These are phyloP conservation scores for Nakaseomyces bracarensis DNA, from an alignment of 1,139 yeast species.

Conservation along the genomic window DNA sequence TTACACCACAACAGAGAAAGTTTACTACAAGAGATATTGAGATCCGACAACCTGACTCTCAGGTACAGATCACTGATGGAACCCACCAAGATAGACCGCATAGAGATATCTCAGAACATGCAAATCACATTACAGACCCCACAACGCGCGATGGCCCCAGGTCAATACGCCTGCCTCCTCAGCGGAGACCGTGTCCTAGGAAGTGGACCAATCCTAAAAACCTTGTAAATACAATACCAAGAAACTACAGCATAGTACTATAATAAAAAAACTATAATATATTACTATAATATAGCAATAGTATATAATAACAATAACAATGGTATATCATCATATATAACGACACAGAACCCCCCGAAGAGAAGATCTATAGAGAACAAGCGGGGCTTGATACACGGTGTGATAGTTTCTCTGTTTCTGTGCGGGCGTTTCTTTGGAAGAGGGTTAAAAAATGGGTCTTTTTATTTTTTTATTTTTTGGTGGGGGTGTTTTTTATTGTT, in stretches of 20 bases:
- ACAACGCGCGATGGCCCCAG: conserved; percentile 79
- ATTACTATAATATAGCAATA: no score
- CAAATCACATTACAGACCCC: conserved; percentile 2
- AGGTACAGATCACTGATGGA: conserved; percentile 6
- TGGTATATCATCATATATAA: no score
- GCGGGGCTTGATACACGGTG: no score
- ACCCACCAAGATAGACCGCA: not conserved
- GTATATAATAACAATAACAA: no score
- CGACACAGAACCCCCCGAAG: no score
- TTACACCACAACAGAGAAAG: not conserved
- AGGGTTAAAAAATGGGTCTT: no score
- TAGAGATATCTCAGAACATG: conserved; percentile 23
- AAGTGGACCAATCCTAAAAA: conserved; percentile 47
- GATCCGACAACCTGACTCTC: not conserved
- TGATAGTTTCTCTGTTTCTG: no score
- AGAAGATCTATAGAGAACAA: no score
- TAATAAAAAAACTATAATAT: no score
- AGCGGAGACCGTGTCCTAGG: conserved; percentile 63
- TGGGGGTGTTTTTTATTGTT: no score
- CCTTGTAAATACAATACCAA: conserved; percentile 3
- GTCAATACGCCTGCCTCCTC: conserved; percentile 77
- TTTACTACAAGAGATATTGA: not conserved
- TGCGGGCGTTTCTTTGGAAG: no score
- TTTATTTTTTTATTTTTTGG: no score
- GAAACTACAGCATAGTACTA: not conserved